A percentile compares a stretch with the other conserved stretches of the same genome.
These are phyloP conservation scores for Phytopythium delawarense DNA, from an alignment of 352 stramenopile species.

Conservation along the genomic window DNA sequence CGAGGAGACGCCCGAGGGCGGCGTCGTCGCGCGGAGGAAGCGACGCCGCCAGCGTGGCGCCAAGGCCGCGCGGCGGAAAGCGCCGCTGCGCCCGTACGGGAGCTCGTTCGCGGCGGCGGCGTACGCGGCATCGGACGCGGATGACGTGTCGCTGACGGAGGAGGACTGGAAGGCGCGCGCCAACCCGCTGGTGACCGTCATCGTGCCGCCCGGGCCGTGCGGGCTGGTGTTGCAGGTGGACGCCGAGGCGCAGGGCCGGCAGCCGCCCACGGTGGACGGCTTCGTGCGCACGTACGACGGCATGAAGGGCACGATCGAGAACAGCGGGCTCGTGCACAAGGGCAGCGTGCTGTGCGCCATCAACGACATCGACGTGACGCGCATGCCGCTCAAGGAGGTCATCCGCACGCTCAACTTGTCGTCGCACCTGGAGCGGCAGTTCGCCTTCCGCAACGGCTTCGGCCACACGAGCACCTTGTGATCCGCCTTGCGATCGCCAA, in stretches of 20 bases:
- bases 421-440: slow-evolving; percentile 63
- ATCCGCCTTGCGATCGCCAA: slow-evolving; percentile 1
- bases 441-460: slow-evolving; percentile 61
- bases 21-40: background rate
- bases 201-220: slow-evolving; percentile 66
- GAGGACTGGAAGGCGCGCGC: slow-evolving; percentile 67
- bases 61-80: slow-evolving; percentile 14
- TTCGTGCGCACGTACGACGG: slow-evolving; percentile 69
- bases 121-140: slow-evolving; percentile 25
- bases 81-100: background rate
- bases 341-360: slow-evolving; percentile 73
- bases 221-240: slow-evolving; percentile 65
- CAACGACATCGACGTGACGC: slow-evolving; percentile 74
- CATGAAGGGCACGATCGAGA: slow-evolving; percentile 71
- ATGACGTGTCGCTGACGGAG: slow-evolving; percentile 44
- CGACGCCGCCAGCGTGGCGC: background rate
- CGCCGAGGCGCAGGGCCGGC: slow-evolving; percentile 17
- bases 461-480: slow-evolving; percentile 31
- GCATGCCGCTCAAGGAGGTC: slow-evolving; percentile 62
- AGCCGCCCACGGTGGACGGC: slow-evolving; percentile 59
- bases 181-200: slow-evolving; percentile 62
- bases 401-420: slow-evolving; percentile 69
- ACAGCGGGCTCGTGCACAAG: slow-evolving; percentile 54
- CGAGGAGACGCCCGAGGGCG: slow-evolving; percentile 13
- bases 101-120: slow-evolving; percentile 17